These are phyloP conservation scores for Wallacemonas sp. DNA, from an alignment of 208 protist species.

Conservation along the genomic window DNA sequence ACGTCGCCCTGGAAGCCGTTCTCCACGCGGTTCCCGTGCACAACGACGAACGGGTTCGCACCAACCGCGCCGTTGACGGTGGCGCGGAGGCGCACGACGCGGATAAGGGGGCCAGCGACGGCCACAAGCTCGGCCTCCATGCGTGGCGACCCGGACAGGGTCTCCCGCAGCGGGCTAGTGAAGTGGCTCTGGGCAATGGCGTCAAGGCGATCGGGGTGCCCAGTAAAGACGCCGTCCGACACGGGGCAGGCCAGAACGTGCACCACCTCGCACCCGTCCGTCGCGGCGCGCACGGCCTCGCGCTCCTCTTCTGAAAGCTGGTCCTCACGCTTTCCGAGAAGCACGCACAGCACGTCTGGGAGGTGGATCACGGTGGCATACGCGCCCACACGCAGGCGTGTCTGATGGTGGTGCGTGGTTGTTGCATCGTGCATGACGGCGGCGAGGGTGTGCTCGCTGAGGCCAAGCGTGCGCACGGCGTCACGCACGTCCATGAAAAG, in stretches of 20 bases:
- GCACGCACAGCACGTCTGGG: conserved; percentile 21
- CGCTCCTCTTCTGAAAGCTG: conserved; percentile 20
- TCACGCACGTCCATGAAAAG: conserved; percentile 29
- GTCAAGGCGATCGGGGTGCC: not conserved
- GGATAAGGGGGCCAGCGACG: not conserved
- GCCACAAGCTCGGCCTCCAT: not conserved
- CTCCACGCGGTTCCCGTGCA: conserved; percentile 71
- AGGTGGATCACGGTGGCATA: conserved; percentile 59
- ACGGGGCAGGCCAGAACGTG: conserved; percentile 2
- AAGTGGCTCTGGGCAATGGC: not conserved
- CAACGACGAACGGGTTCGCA: conserved; percentile 66
- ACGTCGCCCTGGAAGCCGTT: conserved; percentile 49
- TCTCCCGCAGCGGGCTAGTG: conserved; percentile 4
- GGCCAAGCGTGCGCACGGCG: conserved; percentile 19
- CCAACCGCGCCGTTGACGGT: conserved; percentile 1
- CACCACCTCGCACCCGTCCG: not conserved
- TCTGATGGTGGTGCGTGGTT: conserved; percentile 24
- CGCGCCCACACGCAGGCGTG: conserved; percentile 68
- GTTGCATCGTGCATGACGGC: conserved; percentile 24
- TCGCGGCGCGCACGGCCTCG: conserved; percentile 21
- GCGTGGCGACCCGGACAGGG: not conserved
- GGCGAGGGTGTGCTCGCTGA: conserved; percentile 28
- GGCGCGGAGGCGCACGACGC: not conserved
- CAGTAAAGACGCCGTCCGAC: conserved; percentile 1
- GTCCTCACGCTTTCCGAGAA: conserved; percentile 20